Base-by-base conservation (phyloP, 441 rosid species). In the Metrosideros polymorpha region DNA sequence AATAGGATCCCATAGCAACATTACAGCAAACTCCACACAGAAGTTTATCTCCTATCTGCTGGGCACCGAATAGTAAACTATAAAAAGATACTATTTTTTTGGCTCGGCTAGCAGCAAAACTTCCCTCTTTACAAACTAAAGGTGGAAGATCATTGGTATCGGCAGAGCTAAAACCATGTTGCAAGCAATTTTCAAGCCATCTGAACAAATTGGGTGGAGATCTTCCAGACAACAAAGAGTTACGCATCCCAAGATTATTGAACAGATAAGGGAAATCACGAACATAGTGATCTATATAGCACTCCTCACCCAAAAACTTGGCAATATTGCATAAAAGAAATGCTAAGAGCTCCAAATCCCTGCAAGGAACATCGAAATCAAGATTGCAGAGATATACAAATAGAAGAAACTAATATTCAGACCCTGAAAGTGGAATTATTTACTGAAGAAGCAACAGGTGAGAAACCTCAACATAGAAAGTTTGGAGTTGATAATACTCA, bases 161-260 rank as follows among this genome's bases (percentile, higher is more conserved):
- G 71, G 93, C 90, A 88, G 95, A 90, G 88, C 82, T 85, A 87
- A 91, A 95, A 86, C 99, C 99, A n/a, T 86, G 88, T 87, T 88
- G 92, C 93, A 98, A 88, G 89, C 99, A 98, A 88, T 90, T 89
- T 89, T 94, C 99, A 86, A 98, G 95, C 99, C 99, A 98, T 90
- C 95, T 93, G 91, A 94, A 95, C 88, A 98, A 87, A 90, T 96
- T 92, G 83, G 98, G 96, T 86, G 99, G 96, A 90, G 89, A 90
- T 91, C 91, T 96, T 87, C 82, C 29, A 77, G 95, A 91, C 63
- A 90, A 89, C 82, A 93, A 85, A 66, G 89, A 87, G 82, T 87
- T 83, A 89, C 86, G 89, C 76, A 19, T 85, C 86, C 94, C 93
- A 85, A 90, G 53, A 84, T 88, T 85, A 93, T 90, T 89, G 87